A percentile compares a stretch with the other conserved stretches of the same genome.
Evolutionary conservation across 208 protist genomes (phyloP).

Genomic region (Leptomonas seymouri): DNA sequence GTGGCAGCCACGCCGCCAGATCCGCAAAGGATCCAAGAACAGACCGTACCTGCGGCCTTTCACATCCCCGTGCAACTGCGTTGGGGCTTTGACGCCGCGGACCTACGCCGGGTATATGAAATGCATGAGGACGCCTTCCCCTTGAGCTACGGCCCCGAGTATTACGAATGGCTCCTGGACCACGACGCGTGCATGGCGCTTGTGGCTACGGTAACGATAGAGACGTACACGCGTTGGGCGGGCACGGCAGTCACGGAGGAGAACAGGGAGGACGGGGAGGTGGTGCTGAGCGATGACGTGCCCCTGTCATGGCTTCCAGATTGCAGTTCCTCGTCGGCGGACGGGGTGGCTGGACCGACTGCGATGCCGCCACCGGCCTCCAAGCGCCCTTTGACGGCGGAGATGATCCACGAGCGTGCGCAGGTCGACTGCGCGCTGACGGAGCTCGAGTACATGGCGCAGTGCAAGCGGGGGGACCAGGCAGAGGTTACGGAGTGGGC

Average conservation of each 20-base stretch:
- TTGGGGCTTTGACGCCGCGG: constrained; percentile 55
- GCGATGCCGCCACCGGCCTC: constrained; percentile 20
- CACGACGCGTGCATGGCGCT: constrained; percentile 43
- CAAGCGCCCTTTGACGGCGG: constrained; percentile 13
- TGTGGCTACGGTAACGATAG: constrained; percentile 44
- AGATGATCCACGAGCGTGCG: constrained; percentile 15
- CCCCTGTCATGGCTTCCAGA: constrained; percentile 16
- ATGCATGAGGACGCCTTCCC: constrained; percentile 72
- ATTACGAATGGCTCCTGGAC: constrained; percentile 63
- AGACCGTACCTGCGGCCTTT: too few species aligned
- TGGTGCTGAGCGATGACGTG: neutral
- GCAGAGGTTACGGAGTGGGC: neutral
- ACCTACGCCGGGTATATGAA: constrained; percentile 44
- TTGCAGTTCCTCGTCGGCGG: neutral
- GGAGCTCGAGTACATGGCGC: constrained; percentile 33
- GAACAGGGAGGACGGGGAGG: neutral
- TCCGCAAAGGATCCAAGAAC: too few species aligned
- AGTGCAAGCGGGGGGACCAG: neutral
- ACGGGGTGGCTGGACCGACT: neutral
- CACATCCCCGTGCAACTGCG: constrained; percentile 49
- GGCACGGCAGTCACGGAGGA: neutral
- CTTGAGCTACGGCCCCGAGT: constrained; percentile 46
- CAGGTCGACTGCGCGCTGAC: constrained; percentile 15
- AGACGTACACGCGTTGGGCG: constrained; percentile 9
- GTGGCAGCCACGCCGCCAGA: neutral